Evolutionary conservation across 1,284 basidiomycete species (phyloP).

Genomic region (Ganoderma lingzhi): DNA sequence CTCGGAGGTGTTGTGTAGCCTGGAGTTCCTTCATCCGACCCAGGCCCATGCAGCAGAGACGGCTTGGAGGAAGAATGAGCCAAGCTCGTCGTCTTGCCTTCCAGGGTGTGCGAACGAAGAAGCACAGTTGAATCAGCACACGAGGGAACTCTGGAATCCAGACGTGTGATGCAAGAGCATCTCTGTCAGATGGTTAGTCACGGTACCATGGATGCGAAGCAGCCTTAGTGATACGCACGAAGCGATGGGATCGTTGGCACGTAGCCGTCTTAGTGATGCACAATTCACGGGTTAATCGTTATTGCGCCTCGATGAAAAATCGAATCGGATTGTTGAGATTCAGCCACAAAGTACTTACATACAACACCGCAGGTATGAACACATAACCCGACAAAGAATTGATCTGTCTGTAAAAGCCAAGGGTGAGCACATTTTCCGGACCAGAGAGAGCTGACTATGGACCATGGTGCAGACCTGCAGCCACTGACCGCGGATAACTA

Average conservation of each 20-base stretch:
- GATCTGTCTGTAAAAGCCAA: not conserved
- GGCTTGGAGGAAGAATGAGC: constrained; percentile 9
- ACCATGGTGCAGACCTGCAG: not conserved
- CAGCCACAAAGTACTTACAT: not conserved
- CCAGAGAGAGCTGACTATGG: not conserved
- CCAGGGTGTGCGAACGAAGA: constrained; percentile 19
- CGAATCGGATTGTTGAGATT: not conserved
- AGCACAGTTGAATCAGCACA: constrained; percentile 7
- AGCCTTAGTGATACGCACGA: not conserved
- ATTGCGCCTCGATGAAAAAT: not conserved
- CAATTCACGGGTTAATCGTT: not conserved
- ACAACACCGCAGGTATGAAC: too few relatives aligned
- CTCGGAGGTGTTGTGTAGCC: constrained; percentile 28
- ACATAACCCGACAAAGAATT: not conserved
- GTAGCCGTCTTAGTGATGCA: not conserved
- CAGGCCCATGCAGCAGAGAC: not conserved
- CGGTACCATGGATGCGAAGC: not conserved
- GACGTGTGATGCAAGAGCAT: not conserved
- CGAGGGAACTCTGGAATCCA: not conserved
- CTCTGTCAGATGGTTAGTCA: constrained; percentile 4
- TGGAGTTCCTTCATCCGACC: constrained; percentile 17
- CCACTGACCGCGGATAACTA: too few relatives aligned
- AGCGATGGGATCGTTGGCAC: not conserved
- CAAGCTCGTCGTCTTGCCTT: not conserved
- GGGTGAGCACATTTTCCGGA: not conserved